Conservation (phyloP, 352 stramenopile genomes). For the Globisporangium recalcitrans region DNA sequence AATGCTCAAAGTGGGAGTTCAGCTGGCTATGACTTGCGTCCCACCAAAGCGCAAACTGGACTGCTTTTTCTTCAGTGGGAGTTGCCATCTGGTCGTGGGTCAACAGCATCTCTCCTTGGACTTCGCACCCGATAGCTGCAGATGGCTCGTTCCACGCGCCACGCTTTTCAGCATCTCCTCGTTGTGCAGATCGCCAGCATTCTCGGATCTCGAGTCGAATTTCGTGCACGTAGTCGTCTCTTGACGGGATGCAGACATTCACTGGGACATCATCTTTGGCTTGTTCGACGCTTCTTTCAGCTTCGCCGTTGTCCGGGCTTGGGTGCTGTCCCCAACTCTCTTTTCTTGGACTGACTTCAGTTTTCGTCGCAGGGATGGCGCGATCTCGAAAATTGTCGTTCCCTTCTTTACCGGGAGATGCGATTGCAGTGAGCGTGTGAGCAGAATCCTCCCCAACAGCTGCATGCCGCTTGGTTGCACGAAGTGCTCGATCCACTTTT, state of each 20-base stretch:
- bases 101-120: conserved; percentile 31
- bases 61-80: conserved; percentile 14
- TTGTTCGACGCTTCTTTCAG: neutral
- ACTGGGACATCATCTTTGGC: neutral
- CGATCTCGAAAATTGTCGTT: neutral
- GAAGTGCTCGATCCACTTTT: neutral
- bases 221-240: conserved; percentile 4
- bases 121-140: conserved; percentile 35
- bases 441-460: neutral
- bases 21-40: conserved; percentile 31
- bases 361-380: neutral
- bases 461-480: neutral
- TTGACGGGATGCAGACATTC: neutral
- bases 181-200: conserved; percentile 16
- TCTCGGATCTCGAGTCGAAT: conserved; percentile 28
- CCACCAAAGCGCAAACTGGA: conserved; percentile 55
- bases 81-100: neutral
- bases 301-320: neutral
- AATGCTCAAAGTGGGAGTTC: conserved; percentile 44
- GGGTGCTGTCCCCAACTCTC: neutral
- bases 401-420: neutral
- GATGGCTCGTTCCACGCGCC: neutral
- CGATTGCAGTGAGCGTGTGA: neutral
- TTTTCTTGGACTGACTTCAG: neutral
- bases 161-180: neutral